phyloP scores from a whole-genome alignment of 1,284 basidiomycete species.

The Sparassis latifolia region DNA sequence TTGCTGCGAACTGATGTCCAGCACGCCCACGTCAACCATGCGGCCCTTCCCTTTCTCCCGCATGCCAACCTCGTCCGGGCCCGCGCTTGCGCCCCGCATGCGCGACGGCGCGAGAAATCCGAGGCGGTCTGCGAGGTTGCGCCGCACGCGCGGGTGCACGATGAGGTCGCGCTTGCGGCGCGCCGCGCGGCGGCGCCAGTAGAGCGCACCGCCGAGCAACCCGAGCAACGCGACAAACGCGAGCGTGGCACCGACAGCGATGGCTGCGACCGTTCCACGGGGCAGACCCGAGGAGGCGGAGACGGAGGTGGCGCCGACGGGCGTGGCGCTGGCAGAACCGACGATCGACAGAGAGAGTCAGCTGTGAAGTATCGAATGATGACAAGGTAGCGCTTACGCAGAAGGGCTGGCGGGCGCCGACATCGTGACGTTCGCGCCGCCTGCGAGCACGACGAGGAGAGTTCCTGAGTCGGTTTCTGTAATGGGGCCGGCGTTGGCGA shows the following conservation, averaged over 20 bases:
- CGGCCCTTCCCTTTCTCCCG: not conserved
- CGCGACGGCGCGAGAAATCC: constrained; percentile 17
- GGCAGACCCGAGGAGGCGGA: constrained; percentile 19
- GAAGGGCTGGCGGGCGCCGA: not conserved
- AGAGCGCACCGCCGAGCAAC: constrained; percentile 33
- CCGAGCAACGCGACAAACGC: constrained; percentile 40
- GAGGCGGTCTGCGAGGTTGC: constrained; percentile 13
- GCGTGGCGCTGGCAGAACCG: constrained; percentile 11
- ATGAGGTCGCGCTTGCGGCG: constrained; percentile 21
- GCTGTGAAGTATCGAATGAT: constrained; percentile 5
- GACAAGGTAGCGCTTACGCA: constrained; percentile 1
- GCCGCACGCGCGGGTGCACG: constrained; percentile 21
- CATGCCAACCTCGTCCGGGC: constrained; percentile 8
- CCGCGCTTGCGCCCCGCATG: constrained; percentile 6
- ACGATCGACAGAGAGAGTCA: not conserved
- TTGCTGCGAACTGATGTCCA: constrained; percentile 17
- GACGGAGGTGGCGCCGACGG: constrained; percentile 8
- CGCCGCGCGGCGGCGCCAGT: constrained; percentile 32
- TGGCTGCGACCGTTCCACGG: constrained; percentile 56
- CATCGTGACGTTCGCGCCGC: constrained; percentile 33
- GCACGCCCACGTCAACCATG: constrained; percentile 13
- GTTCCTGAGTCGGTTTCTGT: constrained; percentile 30
- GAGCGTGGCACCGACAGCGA: constrained; percentile 48
- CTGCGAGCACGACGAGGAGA: constrained; percentile 33
- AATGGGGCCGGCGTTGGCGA: constrained; percentile 43